Conservation (phyloP, 352 stramenopile genomes). For the Elongisporangium senticosum region DNA sequence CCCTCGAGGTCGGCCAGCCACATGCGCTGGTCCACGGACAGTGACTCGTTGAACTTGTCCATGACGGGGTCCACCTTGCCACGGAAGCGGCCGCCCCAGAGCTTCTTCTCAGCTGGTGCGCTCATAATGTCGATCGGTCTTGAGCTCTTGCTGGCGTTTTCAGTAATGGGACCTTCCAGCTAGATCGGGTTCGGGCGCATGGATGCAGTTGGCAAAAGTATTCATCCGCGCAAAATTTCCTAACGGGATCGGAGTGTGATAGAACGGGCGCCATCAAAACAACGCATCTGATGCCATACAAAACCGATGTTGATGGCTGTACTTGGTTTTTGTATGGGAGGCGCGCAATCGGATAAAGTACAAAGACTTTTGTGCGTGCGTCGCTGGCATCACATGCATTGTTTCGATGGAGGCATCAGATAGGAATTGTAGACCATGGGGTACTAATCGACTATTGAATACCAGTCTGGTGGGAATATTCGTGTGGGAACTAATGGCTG, state of each 20-base stretch:
- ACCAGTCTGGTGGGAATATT: not conserved
- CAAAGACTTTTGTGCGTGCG: not conserved
- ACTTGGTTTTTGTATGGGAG: not conserved
- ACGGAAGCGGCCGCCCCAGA: conserved; percentile 92
- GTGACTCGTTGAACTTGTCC: conserved; percentile 99
- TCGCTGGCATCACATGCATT: not conserved
- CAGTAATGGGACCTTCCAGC: not conserved
- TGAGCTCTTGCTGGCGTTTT: not conserved
- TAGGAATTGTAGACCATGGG: not conserved
- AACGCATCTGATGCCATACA: not conserved
- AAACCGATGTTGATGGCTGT: not conserved
- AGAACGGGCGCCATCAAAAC: not conserved
- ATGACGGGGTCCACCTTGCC: conserved; percentile 94
- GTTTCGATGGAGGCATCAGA: not conserved
- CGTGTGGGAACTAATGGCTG: not conserved
- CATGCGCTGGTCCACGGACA: conserved; percentile 97
- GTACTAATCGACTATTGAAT: not conserved
- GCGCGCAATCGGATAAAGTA: not conserved
- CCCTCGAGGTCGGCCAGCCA: conserved; percentile 95
- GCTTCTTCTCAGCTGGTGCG: conserved; percentile 56
- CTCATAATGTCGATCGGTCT: conserved; percentile 16
- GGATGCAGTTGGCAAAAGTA: not conserved
- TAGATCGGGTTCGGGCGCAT: not conserved
- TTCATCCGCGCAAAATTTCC: not conserved
- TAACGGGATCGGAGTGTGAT: not conserved